These are phyloP conservation scores for Yamadazyma siamensis DNA, from an alignment of 1,139 yeast genomes.

Conservation along the genomic window DNA sequence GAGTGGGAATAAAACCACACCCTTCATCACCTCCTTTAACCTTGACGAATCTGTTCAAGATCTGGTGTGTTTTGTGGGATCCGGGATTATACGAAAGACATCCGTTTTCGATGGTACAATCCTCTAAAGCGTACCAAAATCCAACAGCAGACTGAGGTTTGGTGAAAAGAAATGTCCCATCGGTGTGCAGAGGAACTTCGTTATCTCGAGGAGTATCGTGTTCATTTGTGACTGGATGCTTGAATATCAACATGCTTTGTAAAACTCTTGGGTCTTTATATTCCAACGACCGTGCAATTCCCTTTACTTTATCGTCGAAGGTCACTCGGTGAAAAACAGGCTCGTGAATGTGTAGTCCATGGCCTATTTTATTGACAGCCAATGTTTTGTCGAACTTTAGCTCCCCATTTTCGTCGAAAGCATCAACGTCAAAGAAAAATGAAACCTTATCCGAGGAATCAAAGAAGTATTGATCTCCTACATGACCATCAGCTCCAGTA, in stretches of 20 bases:
- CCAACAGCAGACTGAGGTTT: slow-evolving; percentile 73
- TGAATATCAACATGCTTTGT: slow-evolving; percentile 78
- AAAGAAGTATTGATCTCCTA: slow-evolving; percentile 73
- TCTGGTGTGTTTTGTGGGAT: slow-evolving; percentile 56
- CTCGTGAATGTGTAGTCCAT: slow-evolving; percentile 63
- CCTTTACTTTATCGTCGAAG: slow-evolving; percentile 46
- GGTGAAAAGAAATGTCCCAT: slow-evolving; percentile 70
- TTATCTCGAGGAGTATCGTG: slow-evolving; percentile 44
- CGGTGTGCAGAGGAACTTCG: slow-evolving; percentile 78
- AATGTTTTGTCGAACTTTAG: slow-evolving; percentile 50
- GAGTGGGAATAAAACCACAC: slow-evolving; percentile 43
- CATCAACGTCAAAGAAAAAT: slow-evolving; percentile 71
- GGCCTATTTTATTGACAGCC: slow-evolving; percentile 78
- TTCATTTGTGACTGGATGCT: slow-evolving; percentile 49
- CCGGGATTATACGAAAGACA: slow-evolving; percentile 75
- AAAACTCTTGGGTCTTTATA: slow-evolving; percentile 66
- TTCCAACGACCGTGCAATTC: slow-evolving; percentile 50
- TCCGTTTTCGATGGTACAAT: slow-evolving; percentile 66
- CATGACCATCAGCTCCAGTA: slow-evolving; percentile 61
- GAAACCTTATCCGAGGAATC: slow-evolving; percentile 67
- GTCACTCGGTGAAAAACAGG: slow-evolving; percentile 48
- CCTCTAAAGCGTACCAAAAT: slow-evolving; percentile 80
- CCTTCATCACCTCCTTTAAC: slow-evolving; percentile 47
- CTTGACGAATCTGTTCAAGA: slow-evolving; percentile 66
- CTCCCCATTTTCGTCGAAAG: slow-evolving; percentile 52